Percentiles rank a stretch among this genome's conserved stretches.
Evolutionary conservation across 495 filamentous ascomycete species (phyloP).

Genomic region (Xylaria palmicola): DNA sequence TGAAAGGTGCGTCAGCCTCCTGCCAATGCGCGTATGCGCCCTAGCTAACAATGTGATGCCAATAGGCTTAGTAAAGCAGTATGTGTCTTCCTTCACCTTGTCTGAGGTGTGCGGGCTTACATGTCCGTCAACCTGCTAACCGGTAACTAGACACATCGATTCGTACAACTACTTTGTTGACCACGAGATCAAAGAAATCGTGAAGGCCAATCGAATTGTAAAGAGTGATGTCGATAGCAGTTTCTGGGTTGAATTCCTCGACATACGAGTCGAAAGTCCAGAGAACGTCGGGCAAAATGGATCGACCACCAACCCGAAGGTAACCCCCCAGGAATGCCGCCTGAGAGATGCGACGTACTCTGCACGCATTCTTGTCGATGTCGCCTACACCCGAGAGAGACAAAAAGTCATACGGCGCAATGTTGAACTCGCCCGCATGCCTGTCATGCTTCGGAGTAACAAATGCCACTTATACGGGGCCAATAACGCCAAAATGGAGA

Average conservation of each 20-base stretch:
- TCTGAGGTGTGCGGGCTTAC: not conserved
- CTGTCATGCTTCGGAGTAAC: constrained; percentile 93
- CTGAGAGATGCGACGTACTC: constrained; percentile 94
- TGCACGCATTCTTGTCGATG: constrained; percentile 85
- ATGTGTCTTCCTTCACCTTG: constrained; percentile 14
- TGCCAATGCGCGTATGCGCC: constrained; percentile 5
- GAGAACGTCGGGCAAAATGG: constrained; percentile 71
- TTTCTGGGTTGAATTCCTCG: constrained; percentile 85
- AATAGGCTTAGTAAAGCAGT: constrained; percentile 76
- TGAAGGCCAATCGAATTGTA: constrained; percentile 80
- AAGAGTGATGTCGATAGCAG: constrained; percentile 83
- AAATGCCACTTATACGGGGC: constrained; percentile 83
- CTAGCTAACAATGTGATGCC: constrained; percentile 20
- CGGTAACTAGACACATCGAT: constrained; percentile 72
- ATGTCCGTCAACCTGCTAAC: constrained; percentile 17
- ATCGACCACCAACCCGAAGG: constrained; percentile 56
- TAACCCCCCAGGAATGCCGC: constrained; percentile 91
- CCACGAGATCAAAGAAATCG: constrained; percentile 91
- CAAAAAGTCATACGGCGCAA: constrained; percentile 65
- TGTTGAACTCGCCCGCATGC: constrained; percentile 82
- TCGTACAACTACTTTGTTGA: constrained; percentile 98
- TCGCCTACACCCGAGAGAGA: constrained; percentile 77
- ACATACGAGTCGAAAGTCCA: constrained; percentile 80
- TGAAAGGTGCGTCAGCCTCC: constrained; percentile 62
- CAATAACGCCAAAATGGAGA: constrained; percentile 77